These are phyloP conservation scores for Hura crepitans DNA, from an alignment of 441 rosid species.

Conservation along the genomic window DNA sequence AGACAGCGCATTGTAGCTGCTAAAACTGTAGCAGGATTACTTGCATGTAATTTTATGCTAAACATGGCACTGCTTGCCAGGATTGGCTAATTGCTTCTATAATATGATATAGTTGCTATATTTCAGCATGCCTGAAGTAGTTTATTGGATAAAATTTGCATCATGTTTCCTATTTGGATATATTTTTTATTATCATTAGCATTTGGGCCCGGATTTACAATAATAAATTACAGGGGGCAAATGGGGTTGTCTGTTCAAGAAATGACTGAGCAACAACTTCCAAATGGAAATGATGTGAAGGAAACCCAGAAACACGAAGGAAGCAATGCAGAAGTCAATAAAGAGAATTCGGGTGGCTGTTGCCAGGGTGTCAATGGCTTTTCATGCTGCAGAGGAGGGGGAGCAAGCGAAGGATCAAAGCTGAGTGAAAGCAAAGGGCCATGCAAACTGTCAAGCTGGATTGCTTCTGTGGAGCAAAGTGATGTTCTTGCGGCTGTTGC, in stretches of 20 bases:
- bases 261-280: constrained; percentile 34
- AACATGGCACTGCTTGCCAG: background rate
- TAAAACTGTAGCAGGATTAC: background rate
- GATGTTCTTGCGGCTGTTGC: constrained; percentile 49
- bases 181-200: background rate
- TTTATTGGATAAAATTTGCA: background rate
- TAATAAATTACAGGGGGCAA: constrained; percentile 59
- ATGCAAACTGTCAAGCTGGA: constrained; percentile 37
- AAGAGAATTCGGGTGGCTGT: constrained; percentile 48
- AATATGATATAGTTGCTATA: background rate
- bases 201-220: background rate
- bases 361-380: constrained; percentile 68
- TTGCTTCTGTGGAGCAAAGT: constrained; percentile 45
- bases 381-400: constrained; percentile 68
- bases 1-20: background rate
- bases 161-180: background rate
- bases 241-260: constrained; percentile 46
- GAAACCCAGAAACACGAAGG: constrained; percentile 38
- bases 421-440: constrained; percentile 22
- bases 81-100: background rate
- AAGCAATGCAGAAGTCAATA: constrained; percentile 23
- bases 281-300: constrained; percentile 44
- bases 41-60: background rate
- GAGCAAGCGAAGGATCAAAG: constrained; percentile 35
- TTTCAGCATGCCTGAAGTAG: background rate